Percentiles rank a stretch among this genome's conserved stretches.
Evolutionary conservation across 768 basidiomycete species (phyloP).

Genomic region (Leccinum disarticulatum): DNA sequence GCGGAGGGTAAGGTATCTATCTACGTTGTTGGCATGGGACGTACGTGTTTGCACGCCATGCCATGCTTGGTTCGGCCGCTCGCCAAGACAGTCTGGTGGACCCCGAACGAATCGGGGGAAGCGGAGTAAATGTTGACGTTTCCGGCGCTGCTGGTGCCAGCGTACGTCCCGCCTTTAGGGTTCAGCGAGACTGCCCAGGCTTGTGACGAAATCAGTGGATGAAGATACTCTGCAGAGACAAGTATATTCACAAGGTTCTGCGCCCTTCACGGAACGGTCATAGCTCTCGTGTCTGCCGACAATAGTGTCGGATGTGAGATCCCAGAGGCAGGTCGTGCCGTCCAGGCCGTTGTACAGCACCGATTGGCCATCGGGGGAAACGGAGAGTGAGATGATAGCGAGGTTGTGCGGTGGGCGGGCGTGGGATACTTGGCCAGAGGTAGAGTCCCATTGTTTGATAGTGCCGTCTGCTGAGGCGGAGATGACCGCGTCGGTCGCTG

Average conservation of each 20-base stretch:
- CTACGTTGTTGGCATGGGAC: slow-evolving; percentile 24
- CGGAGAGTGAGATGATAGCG: slow-evolving; percentile 80
- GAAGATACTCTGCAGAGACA: background rate
- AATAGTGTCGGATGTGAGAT: slow-evolving; percentile 60
- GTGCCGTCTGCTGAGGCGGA: slow-evolving; percentile 80
- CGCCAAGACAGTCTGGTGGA: slow-evolving; percentile 53
- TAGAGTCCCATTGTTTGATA: slow-evolving; percentile 70
- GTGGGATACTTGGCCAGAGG: slow-evolving; percentile 59
- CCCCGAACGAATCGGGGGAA: slow-evolving; percentile 62
- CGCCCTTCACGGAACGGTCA: slow-evolving; percentile 49
- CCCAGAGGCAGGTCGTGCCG: slow-evolving; percentile 76
- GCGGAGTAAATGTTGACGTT: slow-evolving; percentile 75
- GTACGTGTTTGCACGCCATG: slow-evolving; percentile 68
- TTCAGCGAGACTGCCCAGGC: slow-evolving; percentile 87
- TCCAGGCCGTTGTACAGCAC: slow-evolving; percentile 84
- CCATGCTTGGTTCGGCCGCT: slow-evolving; percentile 78
- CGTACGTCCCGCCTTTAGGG: slow-evolving; percentile 71
- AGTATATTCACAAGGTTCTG: slow-evolving; percentile 62
- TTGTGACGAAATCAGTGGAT: slow-evolving; percentile 22
- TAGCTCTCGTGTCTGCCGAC: slow-evolving; percentile 75
- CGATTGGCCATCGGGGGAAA: slow-evolving; percentile 58
- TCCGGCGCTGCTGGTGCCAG: slow-evolving; percentile 70
- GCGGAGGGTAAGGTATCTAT: background rate
- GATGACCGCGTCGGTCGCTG: slow-evolving; percentile 58
- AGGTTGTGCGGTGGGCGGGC: slow-evolving; percentile 76